Percentiles rank a stretch among this genome's conserved stretches.
phyloP scores from a whole-genome alignment of 805 yeast species.

The Sugiyamaella qingdaonensis region DNA sequence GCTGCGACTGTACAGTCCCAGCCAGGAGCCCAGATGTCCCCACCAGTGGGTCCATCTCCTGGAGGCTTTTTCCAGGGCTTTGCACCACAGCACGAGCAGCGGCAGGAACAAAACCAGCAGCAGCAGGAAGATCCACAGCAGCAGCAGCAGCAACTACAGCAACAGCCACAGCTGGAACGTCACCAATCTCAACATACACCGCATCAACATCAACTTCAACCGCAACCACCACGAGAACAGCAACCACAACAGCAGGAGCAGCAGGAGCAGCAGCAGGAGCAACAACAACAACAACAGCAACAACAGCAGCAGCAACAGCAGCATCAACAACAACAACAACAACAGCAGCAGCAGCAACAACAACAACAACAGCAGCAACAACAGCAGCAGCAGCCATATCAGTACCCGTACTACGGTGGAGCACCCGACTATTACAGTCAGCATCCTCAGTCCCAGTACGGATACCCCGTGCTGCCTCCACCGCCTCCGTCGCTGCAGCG shows the following conservation, averaged over 20 bases:
- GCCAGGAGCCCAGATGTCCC: no score
- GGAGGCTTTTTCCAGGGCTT: no score
- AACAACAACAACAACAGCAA: conserved; percentile 10
- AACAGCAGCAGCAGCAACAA: conserved; percentile 8
- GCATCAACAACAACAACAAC: conserved; percentile 9
- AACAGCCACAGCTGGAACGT: neutral
- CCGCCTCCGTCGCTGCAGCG: conserved; percentile 11
- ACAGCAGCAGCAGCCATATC: conserved; percentile 9
- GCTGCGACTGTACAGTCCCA: no score
- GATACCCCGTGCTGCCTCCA: conserved; percentile 8
- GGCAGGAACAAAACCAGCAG: conserved; percentile 3
- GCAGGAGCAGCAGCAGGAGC: conserved; percentile 10
- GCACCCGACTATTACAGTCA: conserved; percentile 13
- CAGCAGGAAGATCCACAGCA: conserved; percentile 11
- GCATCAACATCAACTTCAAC: conserved; percentile 5
- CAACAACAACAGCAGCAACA: conserved; percentile 12
- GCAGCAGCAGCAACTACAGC: conserved; percentile 9
- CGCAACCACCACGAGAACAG: conserved; percentile 10
- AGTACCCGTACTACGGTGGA: conserved; percentile 8
- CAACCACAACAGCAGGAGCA: conserved; percentile 18
- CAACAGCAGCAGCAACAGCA: conserved; percentile 12
- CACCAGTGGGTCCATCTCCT: neutral
- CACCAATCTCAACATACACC: conserved; percentile 5
- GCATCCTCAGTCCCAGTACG: conserved; percentile 13
- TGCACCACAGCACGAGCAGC: neutral